Conservation (phyloP, 108 stramenopile species). For the Skeletonema potamos region DNA sequence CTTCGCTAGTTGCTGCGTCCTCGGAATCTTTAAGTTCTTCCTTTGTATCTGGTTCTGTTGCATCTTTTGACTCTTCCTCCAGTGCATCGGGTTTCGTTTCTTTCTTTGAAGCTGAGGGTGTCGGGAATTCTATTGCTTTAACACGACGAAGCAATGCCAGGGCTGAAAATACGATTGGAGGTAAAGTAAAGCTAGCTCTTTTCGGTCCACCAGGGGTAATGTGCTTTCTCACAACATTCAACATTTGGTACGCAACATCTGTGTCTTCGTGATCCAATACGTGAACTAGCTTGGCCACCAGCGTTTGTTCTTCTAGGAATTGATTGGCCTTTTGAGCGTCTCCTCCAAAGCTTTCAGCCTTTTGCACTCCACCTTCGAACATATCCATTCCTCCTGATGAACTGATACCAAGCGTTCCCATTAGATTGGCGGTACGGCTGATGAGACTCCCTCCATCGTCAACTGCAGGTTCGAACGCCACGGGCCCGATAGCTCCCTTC, state of each 20-base stretch:
- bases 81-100: neutral
- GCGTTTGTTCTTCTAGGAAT: conserved; percentile 67
- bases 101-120: conserved; percentile 2
- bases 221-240: conserved; percentile 71
- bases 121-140: conserved; percentile 46
- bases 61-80: conserved; percentile 1
- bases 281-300: conserved; percentile 92
- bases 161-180: conserved; percentile 84
- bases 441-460: conserved; percentile 34
- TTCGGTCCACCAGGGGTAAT: conserved; percentile 61
- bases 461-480: conserved; percentile 1
- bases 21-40: neutral
- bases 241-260: conserved; percentile 83
- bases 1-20: conserved; percentile 1
- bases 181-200: conserved; percentile 73
- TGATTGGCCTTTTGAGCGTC: conserved; percentile 36
- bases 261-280: conserved; percentile 83
- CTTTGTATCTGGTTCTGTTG: neutral
- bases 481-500: conserved; percentile 36
- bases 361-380: conserved; percentile 5
- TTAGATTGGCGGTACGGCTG: conserved; percentile 64
- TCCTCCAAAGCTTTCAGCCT: conserved; percentile 12
- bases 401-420: conserved; percentile 69
- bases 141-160: conserved; percentile 76
- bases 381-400: conserved; percentile 11